phyloP scores from a whole-genome alignment of 305 asterid species.

The Ajuga reptans region DNA sequence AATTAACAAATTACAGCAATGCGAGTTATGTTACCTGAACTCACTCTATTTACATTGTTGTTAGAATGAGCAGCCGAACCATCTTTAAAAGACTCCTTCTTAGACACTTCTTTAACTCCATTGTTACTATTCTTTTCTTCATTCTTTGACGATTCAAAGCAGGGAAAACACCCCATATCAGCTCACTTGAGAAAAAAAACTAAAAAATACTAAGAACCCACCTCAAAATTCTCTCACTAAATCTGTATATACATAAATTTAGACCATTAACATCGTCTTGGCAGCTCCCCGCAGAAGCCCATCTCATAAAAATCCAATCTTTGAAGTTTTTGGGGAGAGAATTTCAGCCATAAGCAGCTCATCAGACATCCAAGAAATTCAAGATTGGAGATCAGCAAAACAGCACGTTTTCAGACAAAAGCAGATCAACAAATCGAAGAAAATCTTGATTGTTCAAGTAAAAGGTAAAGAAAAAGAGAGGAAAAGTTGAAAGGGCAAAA shows the following conservation, averaged over 20 bases:
- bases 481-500: slow-evolving; percentile 11
- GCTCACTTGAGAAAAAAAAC: background rate
- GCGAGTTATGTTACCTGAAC: slow-evolving; percentile 45
- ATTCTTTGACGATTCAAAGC: slow-evolving; percentile 68
- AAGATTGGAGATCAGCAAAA: slow-evolving; percentile 36
- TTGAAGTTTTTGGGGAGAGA: slow-evolving; percentile 22
- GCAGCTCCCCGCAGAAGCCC: slow-evolving; percentile 37
- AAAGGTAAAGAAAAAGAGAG: slow-evolving; percentile 25
- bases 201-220: slow-evolving; percentile 26
- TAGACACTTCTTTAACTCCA: slow-evolving; percentile 52
- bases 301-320: slow-evolving; percentile 44
- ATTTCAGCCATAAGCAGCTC: slow-evolving; percentile 35
- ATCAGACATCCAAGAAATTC: slow-evolving; percentile 36
- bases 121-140: slow-evolving; percentile 38
- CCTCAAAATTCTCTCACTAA: slow-evolving; percentile 27
- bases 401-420: slow-evolving; percentile 27
- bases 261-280: slow-evolving; percentile 24
- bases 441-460: slow-evolving; percentile 49
- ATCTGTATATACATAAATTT: slow-evolving; percentile 19
- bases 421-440: slow-evolving; percentile 72
- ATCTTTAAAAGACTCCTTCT: slow-evolving; percentile 58
- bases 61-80: slow-evolving; percentile 47
- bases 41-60: slow-evolving; percentile 47
- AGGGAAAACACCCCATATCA: slow-evolving; percentile 81
- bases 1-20: background rate